These are phyloP conservation scores for Populus trichocarpa DNA, from an alignment of 441 rosid species.

Conservation along the genomic window DNA sequence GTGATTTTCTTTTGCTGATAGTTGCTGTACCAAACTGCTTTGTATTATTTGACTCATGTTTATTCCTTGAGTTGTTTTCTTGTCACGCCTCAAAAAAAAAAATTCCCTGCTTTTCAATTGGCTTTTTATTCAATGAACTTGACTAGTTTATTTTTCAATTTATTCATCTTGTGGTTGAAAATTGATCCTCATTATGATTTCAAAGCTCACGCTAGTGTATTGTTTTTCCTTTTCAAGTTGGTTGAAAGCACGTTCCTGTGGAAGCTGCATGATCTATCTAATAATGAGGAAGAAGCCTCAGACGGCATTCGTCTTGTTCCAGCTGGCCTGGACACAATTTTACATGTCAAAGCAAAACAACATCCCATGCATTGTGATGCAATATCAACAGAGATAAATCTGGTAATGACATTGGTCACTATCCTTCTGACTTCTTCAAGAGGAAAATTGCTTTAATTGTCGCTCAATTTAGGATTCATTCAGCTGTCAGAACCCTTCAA, in stretches of 20 bases:
- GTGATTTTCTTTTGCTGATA: background rate
- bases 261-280: conserved; percentile 66
- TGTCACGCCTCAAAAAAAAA: background rate
- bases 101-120: background rate
- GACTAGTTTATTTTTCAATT: background rate
- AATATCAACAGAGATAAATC: conserved; percentile 58
- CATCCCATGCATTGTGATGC: conserved; percentile 88
- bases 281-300: conserved; percentile 40
- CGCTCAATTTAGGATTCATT: conserved; percentile 46
- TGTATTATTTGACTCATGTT: background rate
- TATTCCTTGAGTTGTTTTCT: background rate
- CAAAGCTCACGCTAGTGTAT: conserved; percentile 10
- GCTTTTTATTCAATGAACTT: background rate
- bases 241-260: conserved; percentile 72
- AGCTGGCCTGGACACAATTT: conserved; percentile 46
- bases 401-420: conserved; percentile 47
- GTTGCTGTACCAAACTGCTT: background rate
- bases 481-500: conserved; percentile 95
- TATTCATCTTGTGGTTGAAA: conserved; percentile 10
- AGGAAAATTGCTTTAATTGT: conserved; percentile 26
- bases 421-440: background rate
- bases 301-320: conserved; percentile 75
- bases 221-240: conserved; percentile 41
- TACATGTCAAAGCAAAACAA: conserved; percentile 60
- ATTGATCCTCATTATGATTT: conserved; percentile 1